phyloP scores from a whole-genome alignment of 768 basidiomycete species.

The Goffeauzyma gilvescens region DNA sequence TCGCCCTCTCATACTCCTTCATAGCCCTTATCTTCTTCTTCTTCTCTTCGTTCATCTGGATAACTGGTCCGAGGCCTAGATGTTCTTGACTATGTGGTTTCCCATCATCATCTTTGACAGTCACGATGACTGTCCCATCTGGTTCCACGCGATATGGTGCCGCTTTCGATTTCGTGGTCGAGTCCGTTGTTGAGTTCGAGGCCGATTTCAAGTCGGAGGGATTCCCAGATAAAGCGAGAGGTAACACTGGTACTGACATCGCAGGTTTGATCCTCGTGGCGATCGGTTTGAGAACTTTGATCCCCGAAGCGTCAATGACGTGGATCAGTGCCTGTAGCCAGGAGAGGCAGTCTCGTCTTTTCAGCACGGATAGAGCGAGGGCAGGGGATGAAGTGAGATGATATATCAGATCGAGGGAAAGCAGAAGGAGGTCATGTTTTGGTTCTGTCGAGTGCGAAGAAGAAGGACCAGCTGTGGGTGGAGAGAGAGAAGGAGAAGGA shows the following conservation, averaged over 20 bases:
- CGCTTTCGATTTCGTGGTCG: no score
- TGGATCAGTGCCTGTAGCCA: slow-evolving; percentile 4
- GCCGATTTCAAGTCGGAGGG: no score
- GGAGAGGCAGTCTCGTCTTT: slow-evolving; percentile 41
- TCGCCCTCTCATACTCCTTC: slow-evolving; percentile 22
- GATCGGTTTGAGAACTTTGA: slow-evolving; percentile 1
- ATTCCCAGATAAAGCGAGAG: no score
- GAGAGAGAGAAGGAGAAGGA: slow-evolving; percentile 14
- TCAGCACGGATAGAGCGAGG: slow-evolving; percentile 46
- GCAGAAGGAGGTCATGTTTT: slow-evolving; percentile 38
- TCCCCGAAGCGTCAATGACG: no score
- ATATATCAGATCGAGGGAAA: slow-evolving; percentile 49
- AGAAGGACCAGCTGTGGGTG: slow-evolving; percentile 32
- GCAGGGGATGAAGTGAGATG: slow-evolving; percentile 51
- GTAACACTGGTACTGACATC: neutral
- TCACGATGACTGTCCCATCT: neutral
- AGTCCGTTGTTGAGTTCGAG: no score
- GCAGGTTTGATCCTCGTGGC: neutral
- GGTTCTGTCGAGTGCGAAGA: no score
- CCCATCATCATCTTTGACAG: slow-evolving; percentile 11
- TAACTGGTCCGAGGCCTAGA: slow-evolving; percentile 10
- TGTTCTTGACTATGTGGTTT: slow-evolving; percentile 1
- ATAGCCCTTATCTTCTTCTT: slow-evolving; percentile 16
- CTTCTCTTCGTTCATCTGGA: slow-evolving; percentile 14
- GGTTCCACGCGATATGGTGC: no score